phyloP scores from a whole-genome alignment of 495 filamentous ascomycete genomes.

The Filosporella fistucella region DNA sequence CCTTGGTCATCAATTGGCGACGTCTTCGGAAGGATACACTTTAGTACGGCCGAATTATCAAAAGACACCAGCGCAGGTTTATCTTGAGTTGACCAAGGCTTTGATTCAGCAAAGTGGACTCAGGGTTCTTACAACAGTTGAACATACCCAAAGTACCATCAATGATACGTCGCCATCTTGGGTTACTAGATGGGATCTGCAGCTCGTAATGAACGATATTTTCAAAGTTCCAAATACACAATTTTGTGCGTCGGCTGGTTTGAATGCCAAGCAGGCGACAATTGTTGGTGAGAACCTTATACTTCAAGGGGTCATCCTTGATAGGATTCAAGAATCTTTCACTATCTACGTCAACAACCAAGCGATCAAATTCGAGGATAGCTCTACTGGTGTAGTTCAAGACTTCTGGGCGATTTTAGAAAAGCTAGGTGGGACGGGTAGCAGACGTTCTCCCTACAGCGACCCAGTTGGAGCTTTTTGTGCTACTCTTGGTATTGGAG shows the following conservation, averaged over 20 bases:
- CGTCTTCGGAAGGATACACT: background rate
- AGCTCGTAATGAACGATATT: slow-evolving; percentile 5
- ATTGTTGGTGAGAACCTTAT: background rate
- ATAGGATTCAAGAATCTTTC: slow-evolving; percentile 1
- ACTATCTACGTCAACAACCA: background rate
- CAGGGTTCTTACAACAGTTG: slow-evolving; percentile 16
- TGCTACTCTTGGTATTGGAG: slow-evolving; percentile 1
- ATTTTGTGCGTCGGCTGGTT: slow-evolving; percentile 1
- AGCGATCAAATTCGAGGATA: slow-evolving; percentile 3
- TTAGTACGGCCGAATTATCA: slow-evolving; percentile 13
- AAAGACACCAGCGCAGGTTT: slow-evolving; percentile 10
- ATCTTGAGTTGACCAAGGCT: slow-evolving; percentile 12
- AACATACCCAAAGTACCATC: background rate
- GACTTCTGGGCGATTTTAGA: background rate
- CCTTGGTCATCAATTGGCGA: slow-evolving; percentile 13
- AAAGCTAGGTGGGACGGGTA: background rate
- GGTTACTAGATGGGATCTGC: slow-evolving; percentile 21
- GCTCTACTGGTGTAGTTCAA: background rate
- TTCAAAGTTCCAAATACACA: background rate
- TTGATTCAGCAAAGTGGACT: slow-evolving; percentile 7
- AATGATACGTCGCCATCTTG: slow-evolving; percentile 21
- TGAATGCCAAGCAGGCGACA: background rate
- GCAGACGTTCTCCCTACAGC: background rate
- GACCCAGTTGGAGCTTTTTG: slow-evolving; percentile 3
- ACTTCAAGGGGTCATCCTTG: slow-evolving; percentile 5